A percentile compares a stretch with the other conserved stretches of the same genome.
phyloP scores from a whole-genome alignment of 768 basidiomycete species.

The Neoboletus brunneissimus region DNA sequence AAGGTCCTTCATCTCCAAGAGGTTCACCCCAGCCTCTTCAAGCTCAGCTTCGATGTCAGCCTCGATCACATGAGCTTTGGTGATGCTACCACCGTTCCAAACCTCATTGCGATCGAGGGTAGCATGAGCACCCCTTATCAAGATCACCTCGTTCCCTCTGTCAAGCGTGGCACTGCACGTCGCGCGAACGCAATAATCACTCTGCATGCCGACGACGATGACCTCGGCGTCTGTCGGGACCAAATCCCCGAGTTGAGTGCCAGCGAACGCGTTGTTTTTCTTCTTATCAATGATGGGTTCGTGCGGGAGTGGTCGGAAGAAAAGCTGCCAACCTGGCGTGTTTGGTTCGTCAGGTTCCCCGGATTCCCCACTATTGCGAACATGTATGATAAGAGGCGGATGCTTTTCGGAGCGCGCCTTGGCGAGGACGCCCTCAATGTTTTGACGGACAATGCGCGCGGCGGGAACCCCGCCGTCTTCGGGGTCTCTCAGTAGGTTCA shows the following conservation, averaged over 20 bases:
- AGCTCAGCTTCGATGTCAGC: conserved; percentile 62
- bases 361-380: conserved; percentile 61
- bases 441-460: conserved; percentile 39
- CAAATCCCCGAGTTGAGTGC: conserved; percentile 50
- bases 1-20: conserved; percentile 67
- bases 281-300: conserved; percentile 63
- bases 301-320: conserved; percentile 46
- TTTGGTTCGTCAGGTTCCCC: conserved; percentile 60
- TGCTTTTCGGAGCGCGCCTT: conserved; percentile 47
- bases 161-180: conserved; percentile 61
- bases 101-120: conserved; percentile 67
- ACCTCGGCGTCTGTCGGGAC: conserved; percentile 57
- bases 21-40: conserved; percentile 62
- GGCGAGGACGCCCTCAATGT: conserved; percentile 49
- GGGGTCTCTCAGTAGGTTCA: conserved; percentile 46
- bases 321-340: conserved; percentile 60
- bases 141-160: conserved; percentile 62
- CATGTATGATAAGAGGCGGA: conserved; percentile 60
- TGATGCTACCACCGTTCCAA: conserved; percentile 54
- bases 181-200: conserved; percentile 56
- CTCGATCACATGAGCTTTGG: conserved; percentile 51
- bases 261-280: conserved; percentile 69
- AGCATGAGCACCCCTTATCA: conserved; percentile 64
- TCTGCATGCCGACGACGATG: conserved; percentile 64
- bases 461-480: conserved; percentile 53